Evolutionary conservation across 164 flowering plant genomes (phyloP).

Genomic region (Magnolia officinalis): DNA sequence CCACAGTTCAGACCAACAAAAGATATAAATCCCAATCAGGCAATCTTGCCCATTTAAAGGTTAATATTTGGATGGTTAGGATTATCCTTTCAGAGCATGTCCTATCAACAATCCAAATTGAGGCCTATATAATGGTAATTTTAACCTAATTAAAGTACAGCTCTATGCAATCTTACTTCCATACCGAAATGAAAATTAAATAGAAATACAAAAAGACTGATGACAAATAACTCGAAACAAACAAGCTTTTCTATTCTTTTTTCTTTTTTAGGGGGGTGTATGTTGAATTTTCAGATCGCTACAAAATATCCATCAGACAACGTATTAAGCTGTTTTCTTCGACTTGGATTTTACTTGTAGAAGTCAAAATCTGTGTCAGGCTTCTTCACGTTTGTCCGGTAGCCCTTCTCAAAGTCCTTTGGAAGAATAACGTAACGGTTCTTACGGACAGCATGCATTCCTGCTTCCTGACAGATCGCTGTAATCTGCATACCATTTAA

Average conservation of each 20-base stretch:
- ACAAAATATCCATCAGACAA: too few species aligned
- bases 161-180: background rate
- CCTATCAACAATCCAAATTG: too few species aligned
- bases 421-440: slow-evolving; percentile 87
- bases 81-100: too few species aligned
- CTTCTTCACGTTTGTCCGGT: slow-evolving; percentile 83
- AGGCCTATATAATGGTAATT: background rate
- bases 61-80: too few species aligned
- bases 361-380: slow-evolving; percentile 91
- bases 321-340: background rate
- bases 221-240: background rate
- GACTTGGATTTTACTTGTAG: slow-evolving; percentile 46
- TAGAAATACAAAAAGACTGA: background rate
- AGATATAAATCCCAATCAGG: too few species aligned
- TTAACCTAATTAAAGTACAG: background rate
- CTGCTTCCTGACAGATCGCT: slow-evolving; percentile 92
- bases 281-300: too few species aligned
- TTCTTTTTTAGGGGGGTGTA: background rate
- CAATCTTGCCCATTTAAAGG: too few species aligned
- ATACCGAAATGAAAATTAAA: background rate
- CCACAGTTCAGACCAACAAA: too few species aligned
- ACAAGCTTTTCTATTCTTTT: background rate
- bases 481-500: slow-evolving; percentile 49
- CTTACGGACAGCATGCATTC: slow-evolving; percentile 92
- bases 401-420: slow-evolving; percentile 91